These are phyloP conservation scores for Neofusicoccum sp. DNA, from an alignment of 2,329 filamentous ascomycete genomes.

Conservation along the genomic window DNA sequence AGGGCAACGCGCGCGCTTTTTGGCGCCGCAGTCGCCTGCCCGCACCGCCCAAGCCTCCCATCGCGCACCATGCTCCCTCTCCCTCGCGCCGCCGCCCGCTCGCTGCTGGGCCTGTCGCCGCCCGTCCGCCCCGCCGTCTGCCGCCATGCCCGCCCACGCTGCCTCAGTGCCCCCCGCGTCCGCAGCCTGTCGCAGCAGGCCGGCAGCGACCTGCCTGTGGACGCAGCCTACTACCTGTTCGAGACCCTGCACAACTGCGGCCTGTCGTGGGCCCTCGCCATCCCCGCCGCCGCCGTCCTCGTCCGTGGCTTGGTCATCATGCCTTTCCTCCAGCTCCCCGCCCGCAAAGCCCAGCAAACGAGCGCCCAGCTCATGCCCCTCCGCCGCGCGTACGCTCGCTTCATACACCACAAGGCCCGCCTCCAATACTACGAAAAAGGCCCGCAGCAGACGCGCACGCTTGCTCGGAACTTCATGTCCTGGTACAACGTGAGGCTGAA, in stretches of 20 bases:
- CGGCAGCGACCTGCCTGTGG: background rate
- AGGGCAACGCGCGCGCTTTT: background rate
- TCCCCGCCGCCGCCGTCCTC: constrained; percentile 55
- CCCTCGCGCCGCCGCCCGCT: constrained; percentile 31
- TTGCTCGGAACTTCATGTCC: background rate
- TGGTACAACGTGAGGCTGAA: background rate
- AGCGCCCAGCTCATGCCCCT: constrained; percentile 44
- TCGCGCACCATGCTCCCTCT: background rate
- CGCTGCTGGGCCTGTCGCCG: constrained; percentile 20
- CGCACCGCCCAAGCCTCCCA: background rate
- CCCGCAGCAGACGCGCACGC: background rate
- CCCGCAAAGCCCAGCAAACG: constrained; percentile 39
- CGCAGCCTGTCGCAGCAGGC: constrained; percentile 19
- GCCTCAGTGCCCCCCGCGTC: constrained; percentile 31
- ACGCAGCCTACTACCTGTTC: constrained; percentile 25
- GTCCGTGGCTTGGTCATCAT: constrained; percentile 50
- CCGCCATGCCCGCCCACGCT: constrained; percentile 28
- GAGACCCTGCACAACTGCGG: constrained; percentile 51
- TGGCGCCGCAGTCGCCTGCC: background rate
- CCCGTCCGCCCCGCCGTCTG: constrained; percentile 35
- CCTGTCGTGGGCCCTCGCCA: constrained; percentile 54
- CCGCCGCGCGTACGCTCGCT: background rate
- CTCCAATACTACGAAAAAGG: background rate
- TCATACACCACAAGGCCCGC: background rate
- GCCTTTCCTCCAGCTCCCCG: constrained; percentile 45